Evolutionary conservation across 148 eudicot species (phyloP).

Genomic region (Cornus suecica): DNA sequence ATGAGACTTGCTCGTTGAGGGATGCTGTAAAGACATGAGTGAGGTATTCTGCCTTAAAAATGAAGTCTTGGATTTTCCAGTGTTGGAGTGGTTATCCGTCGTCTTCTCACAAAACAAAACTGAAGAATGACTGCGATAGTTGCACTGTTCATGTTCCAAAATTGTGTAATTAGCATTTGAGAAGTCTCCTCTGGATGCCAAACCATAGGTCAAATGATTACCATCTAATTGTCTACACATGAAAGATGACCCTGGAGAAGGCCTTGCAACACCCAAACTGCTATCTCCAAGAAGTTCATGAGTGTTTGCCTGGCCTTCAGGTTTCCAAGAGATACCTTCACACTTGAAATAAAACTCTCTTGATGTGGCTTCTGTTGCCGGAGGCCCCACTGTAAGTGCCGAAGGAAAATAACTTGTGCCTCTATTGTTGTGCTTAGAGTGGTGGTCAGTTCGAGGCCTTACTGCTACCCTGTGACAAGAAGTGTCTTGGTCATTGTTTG

Average conservation of each 20-base stretch:
- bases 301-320: constrained; percentile 17
- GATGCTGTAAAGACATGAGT: constrained; percentile 16
- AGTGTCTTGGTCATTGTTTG: constrained; percentile 19
- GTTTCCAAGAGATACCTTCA: constrained; percentile 20
- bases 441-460: constrained; percentile 10
- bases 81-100: constrained; percentile 22
- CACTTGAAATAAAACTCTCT: constrained; percentile 12
- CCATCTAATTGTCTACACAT: constrained; percentile 14
- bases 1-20: constrained; percentile 23
- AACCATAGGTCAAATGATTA: constrained; percentile 9
- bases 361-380: constrained; percentile 22
- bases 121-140: constrained; percentile 28
- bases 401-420: not conserved
- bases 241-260: constrained; percentile 21
- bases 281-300: constrained; percentile 19
- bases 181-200: constrained; percentile 27
- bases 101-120: constrained; percentile 34
- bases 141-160: constrained; percentile 27
- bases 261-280: constrained; percentile 18
- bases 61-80: constrained; percentile 15
- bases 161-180: constrained; percentile 32
- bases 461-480: constrained; percentile 11
- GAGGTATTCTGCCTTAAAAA: constrained; percentile 21
- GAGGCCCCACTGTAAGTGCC: constrained; percentile 13
- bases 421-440: not conserved